These are phyloP conservation scores for Stromatinia cepivora DNA, from an alignment of 2,329 filamentous ascomycete species.

Conservation along the genomic window DNA sequence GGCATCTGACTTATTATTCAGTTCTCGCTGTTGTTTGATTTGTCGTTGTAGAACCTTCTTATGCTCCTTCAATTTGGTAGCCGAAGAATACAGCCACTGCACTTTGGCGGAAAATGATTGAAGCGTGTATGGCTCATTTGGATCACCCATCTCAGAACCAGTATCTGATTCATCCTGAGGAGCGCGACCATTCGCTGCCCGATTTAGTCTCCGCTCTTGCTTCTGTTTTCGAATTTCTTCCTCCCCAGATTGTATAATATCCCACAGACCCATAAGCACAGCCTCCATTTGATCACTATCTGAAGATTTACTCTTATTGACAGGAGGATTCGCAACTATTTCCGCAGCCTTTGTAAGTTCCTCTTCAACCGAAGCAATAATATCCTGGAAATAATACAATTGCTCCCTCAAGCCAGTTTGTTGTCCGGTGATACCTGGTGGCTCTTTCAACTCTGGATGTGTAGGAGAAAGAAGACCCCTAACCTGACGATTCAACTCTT, in stretches of 20 bases:
- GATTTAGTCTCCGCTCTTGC: constrained; percentile 53
- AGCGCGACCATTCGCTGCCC: constrained; percentile 56
- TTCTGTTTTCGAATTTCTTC: constrained; percentile 56
- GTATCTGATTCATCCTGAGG: constrained; percentile 62
- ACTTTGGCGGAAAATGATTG: constrained; percentile 76
- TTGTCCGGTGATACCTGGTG: constrained; percentile 57
- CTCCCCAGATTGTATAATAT: constrained; percentile 51
- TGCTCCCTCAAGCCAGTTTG: constrained; percentile 65
- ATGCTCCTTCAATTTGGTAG: constrained; percentile 80
- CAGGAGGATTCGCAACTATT: constrained; percentile 25
- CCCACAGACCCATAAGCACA: constrained; percentile 53
- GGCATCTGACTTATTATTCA: constrained; percentile 83
- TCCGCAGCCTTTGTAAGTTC: constrained; percentile 34
- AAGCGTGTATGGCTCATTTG: constrained; percentile 66
- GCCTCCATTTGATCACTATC: constrained; percentile 57
- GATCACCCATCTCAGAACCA: constrained; percentile 59
- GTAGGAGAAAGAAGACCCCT: constrained; percentile 56
- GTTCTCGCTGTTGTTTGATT: constrained; percentile 90
- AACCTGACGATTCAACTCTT: constrained; percentile 64
- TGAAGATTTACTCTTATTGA: constrained; percentile 40
- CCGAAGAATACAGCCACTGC: constrained; percentile 73
- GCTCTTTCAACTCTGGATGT: constrained; percentile 53
- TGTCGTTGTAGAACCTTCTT: constrained; percentile 87
- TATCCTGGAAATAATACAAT: constrained; percentile 64
- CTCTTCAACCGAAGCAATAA: constrained; percentile 52